These are phyloP conservation scores for Kazachstania africana DNA, from an alignment of 805 yeast species.

Conservation along the genomic window DNA sequence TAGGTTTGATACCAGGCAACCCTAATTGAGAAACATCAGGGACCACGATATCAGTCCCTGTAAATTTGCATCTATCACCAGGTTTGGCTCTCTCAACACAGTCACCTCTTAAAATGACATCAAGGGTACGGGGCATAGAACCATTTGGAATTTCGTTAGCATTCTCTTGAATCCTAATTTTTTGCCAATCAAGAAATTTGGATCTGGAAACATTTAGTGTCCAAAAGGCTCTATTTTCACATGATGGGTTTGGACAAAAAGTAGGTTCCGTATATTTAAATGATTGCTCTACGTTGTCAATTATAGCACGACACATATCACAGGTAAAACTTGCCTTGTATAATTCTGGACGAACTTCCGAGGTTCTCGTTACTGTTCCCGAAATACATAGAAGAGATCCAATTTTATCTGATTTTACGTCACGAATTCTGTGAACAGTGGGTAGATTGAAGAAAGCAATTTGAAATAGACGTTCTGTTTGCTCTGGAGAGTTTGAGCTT, in stretches of 20 bases:
- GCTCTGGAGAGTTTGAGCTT: constrained; percentile 34
- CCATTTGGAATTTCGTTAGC: constrained; percentile 97
- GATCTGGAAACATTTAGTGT: constrained; percentile 73
- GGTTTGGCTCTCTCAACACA: constrained; percentile 94
- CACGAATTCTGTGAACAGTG: constrained; percentile 72
- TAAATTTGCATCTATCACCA: constrained; percentile 87
- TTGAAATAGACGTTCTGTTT: constrained; percentile 69
- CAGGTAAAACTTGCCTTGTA: constrained; percentile 80
- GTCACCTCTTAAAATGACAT: constrained; percentile 86
- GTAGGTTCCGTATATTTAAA: constrained; percentile 93
- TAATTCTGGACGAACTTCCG: constrained; percentile 93
- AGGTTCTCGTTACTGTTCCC: constrained; percentile 92
- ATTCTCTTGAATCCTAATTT: constrained; percentile 88
- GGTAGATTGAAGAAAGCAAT: constrained; percentile 84
- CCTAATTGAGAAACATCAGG: constrained; percentile 94
- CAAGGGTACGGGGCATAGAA: constrained; percentile 95
- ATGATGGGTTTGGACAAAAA: constrained; percentile 75
- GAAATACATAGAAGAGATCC: constrained; percentile 76
- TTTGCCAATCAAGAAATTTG: constrained; percentile 92
- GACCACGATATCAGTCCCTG: constrained; percentile 88
- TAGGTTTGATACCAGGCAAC: constrained; percentile 88
- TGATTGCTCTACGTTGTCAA: constrained; percentile 84
- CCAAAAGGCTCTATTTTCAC: constrained; percentile 82
- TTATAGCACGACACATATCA: constrained; percentile 72
- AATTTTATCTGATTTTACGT: constrained; percentile 76